Conservation (phyloP, 306 rosid genomes). For the Lotus japonicus region DNA sequence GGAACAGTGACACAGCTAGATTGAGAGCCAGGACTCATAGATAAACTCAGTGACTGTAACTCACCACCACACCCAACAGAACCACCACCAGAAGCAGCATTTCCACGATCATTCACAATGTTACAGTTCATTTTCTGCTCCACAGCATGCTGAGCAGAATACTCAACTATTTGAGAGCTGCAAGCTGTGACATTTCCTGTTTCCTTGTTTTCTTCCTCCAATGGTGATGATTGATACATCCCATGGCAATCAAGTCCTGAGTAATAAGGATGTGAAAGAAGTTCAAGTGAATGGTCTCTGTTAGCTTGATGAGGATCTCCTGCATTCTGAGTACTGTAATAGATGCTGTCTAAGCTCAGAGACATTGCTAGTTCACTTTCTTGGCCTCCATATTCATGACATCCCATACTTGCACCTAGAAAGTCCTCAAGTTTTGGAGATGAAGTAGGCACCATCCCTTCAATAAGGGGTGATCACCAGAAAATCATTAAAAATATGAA, state of each 20-base stretch:
- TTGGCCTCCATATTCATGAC: slow-evolving; percentile 50
- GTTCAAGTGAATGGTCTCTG: slow-evolving; percentile 36
- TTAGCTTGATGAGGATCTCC: slow-evolving; percentile 32
- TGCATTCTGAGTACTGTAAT: slow-evolving; percentile 44
- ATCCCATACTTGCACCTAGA: slow-evolving; percentile 68
- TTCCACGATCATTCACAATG: slow-evolving; percentile 28
- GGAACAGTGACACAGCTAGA: slow-evolving; percentile 86
- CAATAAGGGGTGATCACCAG: not conserved
- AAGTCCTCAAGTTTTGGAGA: slow-evolving; percentile 93
- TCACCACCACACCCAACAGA: slow-evolving; percentile 56
- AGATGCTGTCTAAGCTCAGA: slow-evolving; percentile 74
- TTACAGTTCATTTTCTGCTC: slow-evolving; percentile 42
- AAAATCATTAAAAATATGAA: not conserved
- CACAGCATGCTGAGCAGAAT: slow-evolving; percentile 24
- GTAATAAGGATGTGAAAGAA: slow-evolving; percentile 45
- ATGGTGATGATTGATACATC: slow-evolving; percentile 35
- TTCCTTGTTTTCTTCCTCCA: slow-evolving; percentile 37
- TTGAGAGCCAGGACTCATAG: slow-evolving; percentile 97
- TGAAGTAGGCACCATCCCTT: slow-evolving; percentile 59
- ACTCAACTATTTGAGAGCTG: slow-evolving; percentile 36
- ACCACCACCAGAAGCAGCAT: slow-evolving; percentile 34
- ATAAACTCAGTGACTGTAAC: slow-evolving; percentile 65
- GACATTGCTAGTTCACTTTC: slow-evolving; percentile 79
- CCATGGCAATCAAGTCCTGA: slow-evolving; percentile 46
- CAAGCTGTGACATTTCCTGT: slow-evolving; percentile 29